Conservation (phyloP, 179 eudicot species). For the Drosera spatulata region DNA sequence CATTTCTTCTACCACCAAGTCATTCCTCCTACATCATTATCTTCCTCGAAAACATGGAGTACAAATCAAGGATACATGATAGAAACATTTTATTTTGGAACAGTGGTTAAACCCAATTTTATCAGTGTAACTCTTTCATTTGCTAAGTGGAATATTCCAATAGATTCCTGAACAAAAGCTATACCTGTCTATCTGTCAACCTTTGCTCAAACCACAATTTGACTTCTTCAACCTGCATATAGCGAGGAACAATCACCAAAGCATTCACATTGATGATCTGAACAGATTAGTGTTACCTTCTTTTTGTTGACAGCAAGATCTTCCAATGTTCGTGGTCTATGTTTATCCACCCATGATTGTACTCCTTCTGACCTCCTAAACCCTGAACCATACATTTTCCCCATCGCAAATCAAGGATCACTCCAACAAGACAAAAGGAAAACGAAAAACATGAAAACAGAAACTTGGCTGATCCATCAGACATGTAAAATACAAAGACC, state of each 20-base stretch:
- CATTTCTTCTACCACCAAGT: too few species aligned
- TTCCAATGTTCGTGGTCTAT: constrained; percentile 60
- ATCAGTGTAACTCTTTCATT: too few species aligned
- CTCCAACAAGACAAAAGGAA: background rate
- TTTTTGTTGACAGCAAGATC: constrained; percentile 94
- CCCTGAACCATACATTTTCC: constrained; percentile 10
- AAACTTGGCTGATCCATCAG: too few species aligned
- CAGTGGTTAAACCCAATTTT: too few species aligned
- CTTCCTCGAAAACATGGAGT: too few species aligned
- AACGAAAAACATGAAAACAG: background rate
- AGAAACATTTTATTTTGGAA: too few species aligned
- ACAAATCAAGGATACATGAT: too few species aligned
- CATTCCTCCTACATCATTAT: too few species aligned
- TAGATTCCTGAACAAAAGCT: background rate
- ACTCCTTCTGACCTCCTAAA: constrained; percentile 8
- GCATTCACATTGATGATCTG: background rate
- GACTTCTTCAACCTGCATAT: constrained; percentile 86
- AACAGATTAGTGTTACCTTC: constrained; percentile 41
- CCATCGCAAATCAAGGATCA: too few species aligned
- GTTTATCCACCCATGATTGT: constrained; percentile 77
- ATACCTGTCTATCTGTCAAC: constrained; percentile 41
- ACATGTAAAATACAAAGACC: too few species aligned
- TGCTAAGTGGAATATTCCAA: too few species aligned
- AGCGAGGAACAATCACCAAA: constrained; percentile 2
- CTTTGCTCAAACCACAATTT: constrained; percentile 68